Evolutionary conservation across 345 rosid genomes (phyloP), one percentile per base, ranked within the genome.

Genomic region (Leavenworthia alabamica): DNA sequence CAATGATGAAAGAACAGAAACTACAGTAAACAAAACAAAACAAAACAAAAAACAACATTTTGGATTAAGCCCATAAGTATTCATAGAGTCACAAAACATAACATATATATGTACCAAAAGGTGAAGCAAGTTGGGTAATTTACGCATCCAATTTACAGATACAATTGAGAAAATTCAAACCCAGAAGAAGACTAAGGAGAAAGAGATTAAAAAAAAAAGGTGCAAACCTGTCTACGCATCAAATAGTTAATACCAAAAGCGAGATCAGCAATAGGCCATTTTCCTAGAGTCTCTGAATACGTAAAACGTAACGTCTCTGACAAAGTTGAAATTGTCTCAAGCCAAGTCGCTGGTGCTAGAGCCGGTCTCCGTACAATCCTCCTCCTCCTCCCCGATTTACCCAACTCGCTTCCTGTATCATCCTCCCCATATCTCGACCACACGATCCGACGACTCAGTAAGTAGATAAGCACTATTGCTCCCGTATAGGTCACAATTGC

Each of bases 181-280:
- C 28, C 49, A 52, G 50, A 43, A 54, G 46, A 15, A 32, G 44
- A 29, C 3, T 3, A 40, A 61, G 41, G 5, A 35, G 40, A 17
- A 19, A 5, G 59, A 51, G 64, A 63, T 23, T 5, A 1, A 22
- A 22, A 66, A n/a, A n/a, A 20, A 53, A 19, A 49, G 36, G n/a
- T 9, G 36, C 74, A 12, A 33, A 92, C 99, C 89, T 93, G 96
- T 63, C 85, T 79, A 60, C 94, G 82, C 80, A 94, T 80, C 45
- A 94, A 80, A 68, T 82, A 90, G 70, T 90, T 94, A 61, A 94
- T 89, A 59, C 97, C 97, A 60, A 94, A 94, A 46, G 99, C 99
- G 66, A 94, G 77, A 79, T 94, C 96, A 20, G 81, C 95, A 23
- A 94, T 79, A 7, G 99, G 99, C 97, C 99, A 94, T 78, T 94